Evolutionary conservation across 2,329 filamentous ascomycete genomes (phyloP), one percentile per base, ranked within the genome.

Genomic region (Lasiodiplodia gonubiensis): DNA sequence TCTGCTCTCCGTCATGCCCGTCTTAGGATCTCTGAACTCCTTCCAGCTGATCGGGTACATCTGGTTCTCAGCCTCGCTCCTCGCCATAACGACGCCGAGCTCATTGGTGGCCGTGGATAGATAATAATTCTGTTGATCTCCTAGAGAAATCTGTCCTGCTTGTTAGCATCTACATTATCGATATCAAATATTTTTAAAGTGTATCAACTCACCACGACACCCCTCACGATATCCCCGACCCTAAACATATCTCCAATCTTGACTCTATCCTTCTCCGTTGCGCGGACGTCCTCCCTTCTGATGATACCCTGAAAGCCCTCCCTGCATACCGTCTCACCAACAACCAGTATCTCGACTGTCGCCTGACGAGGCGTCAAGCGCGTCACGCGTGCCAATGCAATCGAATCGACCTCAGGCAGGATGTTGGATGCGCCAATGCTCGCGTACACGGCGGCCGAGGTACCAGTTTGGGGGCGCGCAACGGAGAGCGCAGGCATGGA

Each of bases 11-110:
- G 85, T 88, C 54, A 84, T 76, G 3, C 93, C 93, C 7, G 90
- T 96, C 74, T 90, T 88, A 0, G 89, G 88, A 82, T 98, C 94
- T 75, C 88, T 87, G 82, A 96, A 97, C 81, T 98, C 94, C 82
- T 90, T 96, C 95, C 95, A 99, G 79, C 90, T 96, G 66, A 97
- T 87, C 2, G 95, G 94, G 74, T 91, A 91, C 93, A 98, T 97
- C 73, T 91, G 87, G 80, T 96, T 94, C 1, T 94, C 94, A 2
- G 86, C 87, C 77, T 97, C 93, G 76, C 93, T 96, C 72, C 88
- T 90, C 11, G 94, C 95, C 89, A 98, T 92, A 48, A 99, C 92
- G 68, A 98, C 94, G 2, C 95, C 95, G 49, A 97, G 84, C 77
- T 97, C 92, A 79, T 99, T 98, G 72, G 88, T 88, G 33, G 93